Evolutionary conservation across 2,329 filamentous ascomycete species (phyloP), one percentile per base, ranked within the genome.

Genomic region (Xylariomycetidae sp.): DNA sequence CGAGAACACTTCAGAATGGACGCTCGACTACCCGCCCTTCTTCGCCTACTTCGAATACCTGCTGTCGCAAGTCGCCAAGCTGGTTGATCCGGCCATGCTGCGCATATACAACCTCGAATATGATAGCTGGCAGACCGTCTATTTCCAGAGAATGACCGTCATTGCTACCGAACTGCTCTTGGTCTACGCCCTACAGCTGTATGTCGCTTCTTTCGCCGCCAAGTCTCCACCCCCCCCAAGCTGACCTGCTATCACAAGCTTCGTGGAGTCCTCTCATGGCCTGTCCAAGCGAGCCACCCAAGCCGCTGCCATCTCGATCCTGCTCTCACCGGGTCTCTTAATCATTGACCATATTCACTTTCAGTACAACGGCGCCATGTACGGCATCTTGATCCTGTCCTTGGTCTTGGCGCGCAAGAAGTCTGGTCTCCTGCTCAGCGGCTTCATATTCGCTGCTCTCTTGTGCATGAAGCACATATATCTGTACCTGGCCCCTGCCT

Each of bases 1-100:
- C 56, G 92, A 98, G 70, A 83, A 89, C 65, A 95, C 89, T 2
- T 98, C 92, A 38, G 87, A 96, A 86, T 98, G 92, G 92, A 98
- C 92, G 0, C 81, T 98, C 54, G 92, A 98, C 65, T 98, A 98
- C 58, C 92, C 92, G 19, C 92, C 92, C 6, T 95, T 96, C 65
- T 98, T 98, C 56, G 92, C 92, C 48, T 89, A 85, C 58, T 95
- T 96, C 64, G 92, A 98, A 70, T 96, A 87, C 87, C 58, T 79
- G 27, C 72, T 98, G 50, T 92, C 90, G 29, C 85, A 92, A 51
- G 68, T 79, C 37, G 92, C 89, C 17, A 75, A 70, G 44, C 76
- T 85, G 55, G 72, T 78, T 42, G 89, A 98, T 56, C 78, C 85
- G 16, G 75, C 71, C 38, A 92, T 98, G 83, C 69, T 96, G 35